Conservation (phyloP, 345 rosid genomes). For the Populus tremula region DNA sequence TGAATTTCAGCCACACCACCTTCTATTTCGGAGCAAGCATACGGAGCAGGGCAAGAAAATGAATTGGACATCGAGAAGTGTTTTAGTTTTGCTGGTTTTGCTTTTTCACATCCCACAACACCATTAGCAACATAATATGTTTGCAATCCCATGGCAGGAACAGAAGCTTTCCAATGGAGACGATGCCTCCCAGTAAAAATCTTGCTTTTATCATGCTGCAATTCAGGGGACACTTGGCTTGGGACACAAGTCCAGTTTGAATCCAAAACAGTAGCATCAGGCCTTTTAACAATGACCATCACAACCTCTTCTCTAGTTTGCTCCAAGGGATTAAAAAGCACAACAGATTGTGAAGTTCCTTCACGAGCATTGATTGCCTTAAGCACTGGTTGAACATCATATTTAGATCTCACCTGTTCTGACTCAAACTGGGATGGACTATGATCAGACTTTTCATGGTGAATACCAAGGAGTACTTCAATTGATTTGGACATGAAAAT, state of each 20-base stretch:
- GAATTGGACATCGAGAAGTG: conserved; percentile 45
- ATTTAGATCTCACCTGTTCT: conserved; percentile 70
- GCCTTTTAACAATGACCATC: conserved; percentile 62
- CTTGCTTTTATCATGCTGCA: conserved; percentile 69
- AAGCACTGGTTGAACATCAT: conserved; percentile 79
- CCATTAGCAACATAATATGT: conserved; percentile 84
- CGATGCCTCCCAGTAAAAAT: conserved; percentile 82
- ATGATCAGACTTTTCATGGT: conserved; percentile 75
- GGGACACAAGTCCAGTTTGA: conserved; percentile 85
- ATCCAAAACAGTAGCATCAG: conserved; percentile 76
- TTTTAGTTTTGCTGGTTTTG: conserved; percentile 60
- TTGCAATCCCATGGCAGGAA: conserved; percentile 87
- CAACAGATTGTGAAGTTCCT: conserved; percentile 74
- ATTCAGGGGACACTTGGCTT: conserved; percentile 92
- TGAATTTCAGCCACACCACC: conserved; percentile 53
- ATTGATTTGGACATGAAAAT: conserved; percentile 95
- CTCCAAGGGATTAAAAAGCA: conserved; percentile 82
- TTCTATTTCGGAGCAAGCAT: conserved; percentile 68
- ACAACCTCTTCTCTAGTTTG: conserved; percentile 82
- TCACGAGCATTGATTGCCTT: conserved; percentile 60
- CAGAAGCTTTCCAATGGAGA: conserved; percentile 82
- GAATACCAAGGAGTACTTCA: conserved; percentile 78
- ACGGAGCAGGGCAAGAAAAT: conserved; percentile 69
- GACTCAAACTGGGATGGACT: conserved; percentile 74
- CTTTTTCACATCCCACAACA: conserved; percentile 73